Evolutionary conservation across 2,329 filamentous ascomycete species (phyloP), one percentile per base, ranked within the genome.

Genomic region (Pezicula radicicola): DNA sequence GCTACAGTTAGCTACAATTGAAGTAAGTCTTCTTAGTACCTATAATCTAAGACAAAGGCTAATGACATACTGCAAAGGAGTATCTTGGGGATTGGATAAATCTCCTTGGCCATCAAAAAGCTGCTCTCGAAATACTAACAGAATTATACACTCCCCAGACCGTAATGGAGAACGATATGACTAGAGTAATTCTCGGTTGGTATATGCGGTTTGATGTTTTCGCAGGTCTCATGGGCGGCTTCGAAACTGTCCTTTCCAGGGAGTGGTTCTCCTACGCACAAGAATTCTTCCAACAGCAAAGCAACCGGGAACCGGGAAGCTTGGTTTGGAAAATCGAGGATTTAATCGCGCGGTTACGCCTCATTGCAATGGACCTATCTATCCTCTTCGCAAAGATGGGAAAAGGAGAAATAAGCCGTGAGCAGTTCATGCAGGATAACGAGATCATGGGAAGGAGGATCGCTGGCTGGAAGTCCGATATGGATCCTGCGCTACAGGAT

Each of bases 11-110:
- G 91, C 92, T 50, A 95, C 90, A 3, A 94, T 97, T 51, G 94
- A 99, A 81, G 91, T 95, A 76, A 64, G 75, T 57, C 16, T 28
- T 10, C 28, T 36, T 30, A 45, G 18, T 36, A 39, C 52, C 58
- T 48, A 21, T 35, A 27, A 35, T 53, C 13, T 48, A 44, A 37
- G 28, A 28, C 13, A 8, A 25, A 12, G 46, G 42, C 51, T 56
- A 54, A 58, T 19, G 9, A 40, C 55, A 60, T 48, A 33, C 30
- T 13, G 9, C 9, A 48, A 42, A 96, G 91, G 94, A 97, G 71
- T 95, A 91, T 63, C 78, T 97, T 43, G 94, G 94, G 12, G 94
- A 99, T 66, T 97, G 91, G 91, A 84, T 95, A 49, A 97, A 95
- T 63, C 76, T 97, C 15, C 87, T 94, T 70, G 89, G 91, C 19